Percentiles rank a stretch among this genome's conserved stretches.
Conservation (phyloP, 73 alveolate species). For the Uronychia binucleata region DNA sequence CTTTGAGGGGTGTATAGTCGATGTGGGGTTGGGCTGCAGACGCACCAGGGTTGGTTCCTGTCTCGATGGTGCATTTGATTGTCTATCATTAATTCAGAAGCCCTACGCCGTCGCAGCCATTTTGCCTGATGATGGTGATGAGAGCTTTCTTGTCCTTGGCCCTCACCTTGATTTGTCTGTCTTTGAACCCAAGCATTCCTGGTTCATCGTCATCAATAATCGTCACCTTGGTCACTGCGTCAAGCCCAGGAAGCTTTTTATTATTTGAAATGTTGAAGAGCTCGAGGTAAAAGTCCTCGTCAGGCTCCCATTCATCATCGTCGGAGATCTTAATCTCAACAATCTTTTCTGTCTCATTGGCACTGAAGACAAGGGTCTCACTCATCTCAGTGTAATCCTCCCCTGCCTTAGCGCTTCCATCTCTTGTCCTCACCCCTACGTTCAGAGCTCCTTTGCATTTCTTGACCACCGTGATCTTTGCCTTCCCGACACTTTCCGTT, state of each 20-base stretch:
- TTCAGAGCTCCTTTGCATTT: conserved; percentile 15
- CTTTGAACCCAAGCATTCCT: conserved; percentile 43
- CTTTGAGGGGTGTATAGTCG: conserved; percentile 13
- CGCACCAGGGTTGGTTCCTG: conserved; percentile 1
- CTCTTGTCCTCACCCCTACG: conserved; percentile 55
- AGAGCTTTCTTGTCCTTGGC: conserved; percentile 22
- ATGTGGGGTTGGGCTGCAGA: conserved; percentile 1
- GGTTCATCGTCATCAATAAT: conserved; percentile 71
- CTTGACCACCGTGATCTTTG: conserved; percentile 36
- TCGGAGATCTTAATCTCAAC: conserved; percentile 34
- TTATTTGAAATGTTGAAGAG: conserved; percentile 33
- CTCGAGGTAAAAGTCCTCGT: conserved; percentile 58
- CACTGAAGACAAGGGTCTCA: conserved; percentile 11
- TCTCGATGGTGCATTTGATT: conserved; percentile 23
- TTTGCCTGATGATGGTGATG: conserved; percentile 24
- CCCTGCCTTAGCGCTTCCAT: conserved; percentile 51
- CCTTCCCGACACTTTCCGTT: conserved; percentile 45
- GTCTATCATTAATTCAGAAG: background rate
- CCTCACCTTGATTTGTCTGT: background rate
- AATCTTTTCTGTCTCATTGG: conserved; percentile 15
- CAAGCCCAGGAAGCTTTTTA: conserved; percentile 38
- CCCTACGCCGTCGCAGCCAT: conserved; percentile 53
- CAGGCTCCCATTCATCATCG: conserved; percentile 70
- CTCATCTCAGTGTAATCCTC: conserved; percentile 41
- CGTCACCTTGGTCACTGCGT: conserved; percentile 44